Evolutionary conservation across 1,284 basidiomycete species (phyloP).

Genomic region (Papiliotrema fonsecae): DNA sequence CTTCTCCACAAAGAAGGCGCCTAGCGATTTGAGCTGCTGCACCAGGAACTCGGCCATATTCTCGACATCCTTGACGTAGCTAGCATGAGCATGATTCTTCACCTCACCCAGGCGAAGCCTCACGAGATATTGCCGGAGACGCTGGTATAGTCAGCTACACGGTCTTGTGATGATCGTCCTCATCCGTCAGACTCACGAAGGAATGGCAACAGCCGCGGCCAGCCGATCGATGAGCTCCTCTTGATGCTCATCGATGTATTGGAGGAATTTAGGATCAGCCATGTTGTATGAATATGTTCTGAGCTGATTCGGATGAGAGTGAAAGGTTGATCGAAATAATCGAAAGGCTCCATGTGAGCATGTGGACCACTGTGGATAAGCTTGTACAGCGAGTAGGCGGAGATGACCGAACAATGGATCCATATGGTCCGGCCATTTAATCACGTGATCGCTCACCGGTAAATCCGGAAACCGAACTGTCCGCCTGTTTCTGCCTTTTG

Average conservation of each 20-base stretch:
- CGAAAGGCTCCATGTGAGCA: too few species aligned
- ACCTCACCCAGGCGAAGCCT: conserved; percentile 7
- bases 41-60: conserved; percentile 79
- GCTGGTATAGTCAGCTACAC: conserved; percentile 12
- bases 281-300: not conserved
- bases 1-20: conserved; percentile 63
- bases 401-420: too few species aligned
- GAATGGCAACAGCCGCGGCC: conserved; percentile 78
- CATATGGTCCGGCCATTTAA: too few species aligned
- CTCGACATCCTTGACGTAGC: conserved; percentile 68
- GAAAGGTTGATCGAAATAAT: too few species aligned
- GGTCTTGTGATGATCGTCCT: not conserved
- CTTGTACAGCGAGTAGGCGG: too few species aligned
- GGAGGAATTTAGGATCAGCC: conserved; percentile 53
- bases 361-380: too few species aligned
- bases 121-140: conserved; percentile 49
- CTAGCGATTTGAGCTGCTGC: conserved; percentile 64
- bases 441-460: too few species aligned
- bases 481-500: too few species aligned
- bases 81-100: conserved; percentile 55
- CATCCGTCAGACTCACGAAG: conserved; percentile 57
- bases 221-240: conserved; percentile 72
- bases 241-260: conserved; percentile 67
- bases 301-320: too few species aligned
- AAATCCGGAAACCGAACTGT: too few species aligned